Evolutionary conservation across 2,329 filamentous ascomycete genomes (phyloP), one percentile per base, ranked within the genome.

Genomic region (Microcera coccophila): DNA sequence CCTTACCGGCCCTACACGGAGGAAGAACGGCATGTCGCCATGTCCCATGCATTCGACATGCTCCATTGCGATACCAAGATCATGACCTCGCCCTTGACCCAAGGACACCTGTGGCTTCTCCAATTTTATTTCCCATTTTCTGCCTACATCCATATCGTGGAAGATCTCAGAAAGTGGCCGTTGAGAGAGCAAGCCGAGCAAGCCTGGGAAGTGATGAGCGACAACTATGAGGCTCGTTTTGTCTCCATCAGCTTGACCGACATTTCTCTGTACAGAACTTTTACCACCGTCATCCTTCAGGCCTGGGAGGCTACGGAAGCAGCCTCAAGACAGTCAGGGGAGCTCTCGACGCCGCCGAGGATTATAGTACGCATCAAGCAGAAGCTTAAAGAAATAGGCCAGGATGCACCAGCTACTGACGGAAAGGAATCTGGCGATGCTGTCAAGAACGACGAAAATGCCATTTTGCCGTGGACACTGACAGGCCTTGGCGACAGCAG

Each of bases 121-220:
- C 49, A 61, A 2, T 58, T 60, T 1, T 57, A 71, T 39, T 67
- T 70, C 22, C 71, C 68, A 0, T 60, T 72, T 14, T 62, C 64
- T 0, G 68, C 66, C 0, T 73, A 70, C 32, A 54, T 69, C 15
- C 62, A 70, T 24, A 54, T 72, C 4, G 48, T 67, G 1, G 62
- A 66, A 21, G 59, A 66, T 4, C 35, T 72, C 10, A 55, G 50
- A 14, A 45, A 41, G 31, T 45, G 55, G 3, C 61, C 57, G 0
- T 39, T 39, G 3, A 53, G 55, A 16, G 21, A 42, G 1, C 42
- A 51, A 4, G 61, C 58, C 4, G 54, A 55, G 5, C 51, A 48
- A 4, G 61, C 61, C 3, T 70, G 67, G 66, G 49, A 57, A 3
- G 49, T 52, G 5, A 60, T 69, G 50, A 53, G 47, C 33, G 55